A percentile compares a stretch with the other conserved stretches of the same genome.
Conservation (phyloP, 163 green algal species). For the Chloroidium sp. region DNA sequence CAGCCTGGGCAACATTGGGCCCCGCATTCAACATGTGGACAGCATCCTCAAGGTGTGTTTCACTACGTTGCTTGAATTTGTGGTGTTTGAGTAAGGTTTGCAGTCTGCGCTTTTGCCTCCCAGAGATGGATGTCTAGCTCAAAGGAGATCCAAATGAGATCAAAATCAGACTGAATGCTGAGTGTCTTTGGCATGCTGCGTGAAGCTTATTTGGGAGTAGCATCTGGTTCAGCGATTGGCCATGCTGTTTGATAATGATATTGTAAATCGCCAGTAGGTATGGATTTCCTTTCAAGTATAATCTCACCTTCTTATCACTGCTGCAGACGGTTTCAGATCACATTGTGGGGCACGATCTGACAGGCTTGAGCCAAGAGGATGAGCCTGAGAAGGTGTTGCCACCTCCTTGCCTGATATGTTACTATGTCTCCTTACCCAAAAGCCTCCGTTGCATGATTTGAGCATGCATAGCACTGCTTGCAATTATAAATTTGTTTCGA, state of each 20-base stretch:
- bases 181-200: no score
- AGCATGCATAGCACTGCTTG: no score
- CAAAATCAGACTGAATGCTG: no score
- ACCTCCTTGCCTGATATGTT: neutral
- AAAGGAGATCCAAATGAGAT: no score
- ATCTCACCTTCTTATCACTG: neutral
- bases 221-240: no score
- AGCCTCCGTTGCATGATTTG: no score
- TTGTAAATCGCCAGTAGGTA: no score
- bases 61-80: neutral
- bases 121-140: no score
- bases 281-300: neutral
- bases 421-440: neutral
- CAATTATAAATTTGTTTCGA: no score
- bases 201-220: no score
- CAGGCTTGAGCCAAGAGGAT: slow-evolving; percentile 2
- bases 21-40: slow-evolving; percentile 13
- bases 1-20: slow-evolving; percentile 18
- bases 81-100: neutral
- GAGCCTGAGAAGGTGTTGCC: slow-evolving; percentile 7
- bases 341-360: neutral
- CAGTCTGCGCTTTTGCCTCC: no score
- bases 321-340: neutral
- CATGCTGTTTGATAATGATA: no score
- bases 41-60: slow-evolving; percentile 14